Conservation (phyloP, 345 rosid species). For the Schrenkiella parvula region DNA sequence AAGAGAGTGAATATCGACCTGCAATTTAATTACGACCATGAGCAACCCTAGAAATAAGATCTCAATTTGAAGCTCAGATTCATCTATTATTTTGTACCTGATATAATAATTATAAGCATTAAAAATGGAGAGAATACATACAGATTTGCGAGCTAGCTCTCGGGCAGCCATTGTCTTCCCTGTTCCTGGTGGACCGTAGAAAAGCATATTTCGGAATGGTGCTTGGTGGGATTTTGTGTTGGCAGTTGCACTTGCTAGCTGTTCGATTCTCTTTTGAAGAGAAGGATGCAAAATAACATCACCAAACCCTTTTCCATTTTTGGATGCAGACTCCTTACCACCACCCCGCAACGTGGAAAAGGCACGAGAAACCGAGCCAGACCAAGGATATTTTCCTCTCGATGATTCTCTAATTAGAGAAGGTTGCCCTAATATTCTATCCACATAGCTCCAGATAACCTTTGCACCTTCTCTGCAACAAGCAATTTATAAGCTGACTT, state of each 20-base stretch:
- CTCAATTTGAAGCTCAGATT: not conserved
- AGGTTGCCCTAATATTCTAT: constrained; percentile 96
- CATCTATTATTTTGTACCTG: not conserved
- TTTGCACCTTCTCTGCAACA: constrained; percentile 91
- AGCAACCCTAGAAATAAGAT: constrained; percentile 1
- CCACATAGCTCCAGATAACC: constrained; percentile 97
- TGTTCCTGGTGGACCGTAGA: constrained; percentile 99
- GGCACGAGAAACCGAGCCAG: constrained; percentile 53
- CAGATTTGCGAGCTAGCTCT: constrained; percentile 86
- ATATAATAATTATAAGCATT: not conserved
- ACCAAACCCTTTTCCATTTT: constrained; percentile 73
- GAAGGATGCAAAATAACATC: constrained; percentile 90
- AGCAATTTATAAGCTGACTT: constrained; percentile 13
- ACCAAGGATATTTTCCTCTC: constrained; percentile 99
- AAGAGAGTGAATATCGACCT: not conserved
- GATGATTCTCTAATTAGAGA: constrained; percentile 97
- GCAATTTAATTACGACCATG: not conserved
- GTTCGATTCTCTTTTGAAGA: constrained; percentile 80
- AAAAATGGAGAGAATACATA: constrained; percentile 37
- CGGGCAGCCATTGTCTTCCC: constrained; percentile 99
- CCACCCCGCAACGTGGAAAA: constrained; percentile 40
- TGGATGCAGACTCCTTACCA: constrained; percentile 45
- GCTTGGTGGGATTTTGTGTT: constrained; percentile 96
- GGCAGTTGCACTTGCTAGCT: constrained; percentile 87
- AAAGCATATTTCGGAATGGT: constrained; percentile 92